phyloP scores from a whole-genome alignment of 331 rosid genomes.

The Pyracantha coccinea region DNA sequence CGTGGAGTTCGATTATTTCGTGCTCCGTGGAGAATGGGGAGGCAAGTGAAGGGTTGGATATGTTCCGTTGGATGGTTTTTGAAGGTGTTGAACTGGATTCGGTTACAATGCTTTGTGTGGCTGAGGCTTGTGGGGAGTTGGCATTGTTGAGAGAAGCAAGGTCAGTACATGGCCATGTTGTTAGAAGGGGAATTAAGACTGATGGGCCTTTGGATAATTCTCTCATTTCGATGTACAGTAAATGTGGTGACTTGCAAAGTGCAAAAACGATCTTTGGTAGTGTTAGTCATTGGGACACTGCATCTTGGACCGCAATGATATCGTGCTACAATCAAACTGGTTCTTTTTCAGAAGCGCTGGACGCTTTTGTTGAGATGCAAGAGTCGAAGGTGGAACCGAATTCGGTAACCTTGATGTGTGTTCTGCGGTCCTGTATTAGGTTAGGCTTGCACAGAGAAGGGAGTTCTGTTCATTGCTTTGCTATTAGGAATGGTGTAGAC shows the following conservation, averaged over 20 bases:
- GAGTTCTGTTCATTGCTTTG: conserved; percentile 65
- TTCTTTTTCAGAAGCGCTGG: conserved; percentile 39
- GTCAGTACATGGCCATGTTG: conserved; percentile 62
- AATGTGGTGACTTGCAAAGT: conserved; percentile 45
- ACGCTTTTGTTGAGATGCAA: conserved; percentile 40
- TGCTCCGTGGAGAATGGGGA: conserved; percentile 58
- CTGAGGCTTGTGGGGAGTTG: conserved; percentile 71
- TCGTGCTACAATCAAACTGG: conserved; percentile 56
- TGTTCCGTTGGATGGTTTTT: conserved; percentile 51
- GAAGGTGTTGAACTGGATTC: conserved; percentile 55
- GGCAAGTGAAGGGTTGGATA: conserved; percentile 46
- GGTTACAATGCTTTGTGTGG: conserved; percentile 48
- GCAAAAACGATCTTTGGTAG: conserved; percentile 37
- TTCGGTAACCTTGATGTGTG: conserved; percentile 49
- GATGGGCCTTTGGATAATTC: conserved; percentile 42
- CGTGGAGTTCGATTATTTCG: conserved; percentile 65
- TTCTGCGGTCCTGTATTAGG: conserved; percentile 58
- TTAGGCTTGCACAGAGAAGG: conserved; percentile 62
- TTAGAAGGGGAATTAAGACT: conserved; percentile 36
- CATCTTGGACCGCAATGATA: conserved; percentile 76
- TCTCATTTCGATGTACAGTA: conserved; percentile 63
- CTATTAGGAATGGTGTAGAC: conserved; percentile 47
- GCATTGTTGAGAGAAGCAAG: conserved; percentile 40
- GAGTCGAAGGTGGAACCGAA: conserved; percentile 47
- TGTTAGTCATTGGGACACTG: conserved; percentile 24